A percentile compares a stretch with the other conserved stretches of the same genome.
These are phyloP conservation scores for Ustulina deusta DNA, from an alignment of 2,329 filamentous ascomycete genomes.

Conservation along the genomic window DNA sequence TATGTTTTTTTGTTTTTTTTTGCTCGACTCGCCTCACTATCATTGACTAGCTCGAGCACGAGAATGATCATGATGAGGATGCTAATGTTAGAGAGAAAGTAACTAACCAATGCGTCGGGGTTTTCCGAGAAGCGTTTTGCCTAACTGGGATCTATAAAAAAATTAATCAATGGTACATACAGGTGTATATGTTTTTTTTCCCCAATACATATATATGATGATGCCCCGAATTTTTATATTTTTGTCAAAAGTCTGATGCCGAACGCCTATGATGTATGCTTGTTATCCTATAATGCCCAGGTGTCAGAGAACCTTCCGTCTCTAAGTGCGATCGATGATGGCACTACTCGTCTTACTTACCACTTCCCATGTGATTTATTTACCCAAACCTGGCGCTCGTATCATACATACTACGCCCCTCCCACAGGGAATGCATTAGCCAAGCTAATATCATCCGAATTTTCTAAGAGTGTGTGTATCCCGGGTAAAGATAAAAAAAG, in stretches of 20 bases:
- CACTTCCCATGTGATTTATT: not conserved
- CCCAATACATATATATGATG: not conserved
- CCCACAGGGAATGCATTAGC: not conserved
- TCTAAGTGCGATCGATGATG: no score
- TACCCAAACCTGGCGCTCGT: not conserved
- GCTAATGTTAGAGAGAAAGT: no score
- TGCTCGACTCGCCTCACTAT: not conserved
- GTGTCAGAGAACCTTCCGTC: not conserved
- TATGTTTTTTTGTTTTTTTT: no score
- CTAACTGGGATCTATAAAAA: slow-evolving; percentile 7
- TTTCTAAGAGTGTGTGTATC: not conserved
- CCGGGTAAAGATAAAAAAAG: not conserved
- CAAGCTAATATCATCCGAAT: not conserved
- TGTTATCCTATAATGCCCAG: not conserved
- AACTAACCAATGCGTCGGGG: not conserved
- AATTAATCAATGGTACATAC: slow-evolving; percentile 19
- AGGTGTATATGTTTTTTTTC: slow-evolving; percentile 3
- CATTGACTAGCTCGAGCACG: not conserved
- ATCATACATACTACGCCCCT: not conserved
- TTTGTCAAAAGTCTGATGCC: not conserved
- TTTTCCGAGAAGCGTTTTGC: not conserved
- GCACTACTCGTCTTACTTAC: slow-evolving; percentile 1
- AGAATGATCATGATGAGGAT: not conserved
- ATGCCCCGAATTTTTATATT: not conserved
- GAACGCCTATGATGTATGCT: slow-evolving; percentile 10